Percentiles rank a stretch among this genome's conserved stretches.
phyloP scores from a whole-genome alignment of 148 eudicot genomes.

The Vaccinium vitisidaea region DNA sequence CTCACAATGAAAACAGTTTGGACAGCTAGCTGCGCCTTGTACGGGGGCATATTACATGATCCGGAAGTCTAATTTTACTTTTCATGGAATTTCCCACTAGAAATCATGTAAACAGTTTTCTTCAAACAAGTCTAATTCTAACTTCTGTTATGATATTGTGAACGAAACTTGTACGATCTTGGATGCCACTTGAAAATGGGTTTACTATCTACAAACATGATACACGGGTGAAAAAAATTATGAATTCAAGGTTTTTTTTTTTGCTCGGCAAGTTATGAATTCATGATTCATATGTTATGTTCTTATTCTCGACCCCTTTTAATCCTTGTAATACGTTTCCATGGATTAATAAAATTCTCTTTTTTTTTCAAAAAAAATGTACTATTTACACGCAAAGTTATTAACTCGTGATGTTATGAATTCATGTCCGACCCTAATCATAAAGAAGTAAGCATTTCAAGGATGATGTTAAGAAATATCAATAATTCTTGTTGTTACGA shows the following conservation, averaged over 20 bases:
- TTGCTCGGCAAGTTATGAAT: no score
- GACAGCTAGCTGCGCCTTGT: background rate
- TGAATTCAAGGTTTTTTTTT: background rate
- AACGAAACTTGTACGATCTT: background rate
- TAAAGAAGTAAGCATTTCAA: background rate
- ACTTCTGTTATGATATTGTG: background rate
- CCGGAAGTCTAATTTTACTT: background rate
- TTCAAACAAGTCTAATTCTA: background rate
- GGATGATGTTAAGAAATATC: background rate
- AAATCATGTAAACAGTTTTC: background rate
- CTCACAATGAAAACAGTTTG: background rate
- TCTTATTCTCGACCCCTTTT: no score
- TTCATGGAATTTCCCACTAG: background rate
- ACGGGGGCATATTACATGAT: background rate
- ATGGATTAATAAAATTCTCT: no score
- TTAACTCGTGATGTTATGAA: background rate
- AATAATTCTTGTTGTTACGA: background rate
- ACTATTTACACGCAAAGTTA: background rate
- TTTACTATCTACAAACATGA: background rate
- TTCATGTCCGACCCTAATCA: background rate
- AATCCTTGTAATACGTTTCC: no score
- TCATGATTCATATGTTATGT: no score
- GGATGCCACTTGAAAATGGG: background rate
- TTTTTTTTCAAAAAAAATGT: no score
- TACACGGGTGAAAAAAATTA: background rate